A percentile compares a stretch with the other conserved stretches of the same genome.
These are phyloP conservation scores for Allium sativum DNA, from an alignment of 106 monocot species.

Conservation along the genomic window DNA sequence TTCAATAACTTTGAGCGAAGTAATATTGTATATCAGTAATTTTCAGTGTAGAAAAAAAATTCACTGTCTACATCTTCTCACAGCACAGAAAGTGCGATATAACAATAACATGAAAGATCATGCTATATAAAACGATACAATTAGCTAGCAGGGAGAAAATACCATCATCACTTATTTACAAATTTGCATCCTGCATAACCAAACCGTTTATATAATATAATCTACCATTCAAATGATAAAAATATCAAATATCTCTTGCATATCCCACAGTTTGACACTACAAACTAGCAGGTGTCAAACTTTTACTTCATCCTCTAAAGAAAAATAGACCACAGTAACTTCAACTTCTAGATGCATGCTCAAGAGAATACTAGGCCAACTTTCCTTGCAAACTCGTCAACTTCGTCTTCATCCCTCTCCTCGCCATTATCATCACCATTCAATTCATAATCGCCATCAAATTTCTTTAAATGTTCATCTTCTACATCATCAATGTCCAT, in stretches of 20 bases:
- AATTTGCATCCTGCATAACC: no score
- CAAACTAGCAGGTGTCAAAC: neutral
- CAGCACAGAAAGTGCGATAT: no score
- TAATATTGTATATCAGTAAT: no score
- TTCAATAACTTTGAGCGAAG: no score
- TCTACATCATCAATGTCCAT: slow-evolving; percentile 13
- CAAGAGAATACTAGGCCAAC: slow-evolving; percentile 37
- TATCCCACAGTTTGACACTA: neutral
- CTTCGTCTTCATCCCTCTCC: slow-evolving; percentile 22
- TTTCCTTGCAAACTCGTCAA: slow-evolving; percentile 62
- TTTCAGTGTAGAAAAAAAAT: no score
- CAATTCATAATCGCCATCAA: slow-evolving; percentile 1
- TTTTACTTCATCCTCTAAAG: neutral
- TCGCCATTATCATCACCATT: slow-evolving; percentile 35
- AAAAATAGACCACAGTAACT: neutral
- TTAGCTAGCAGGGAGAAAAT: no score
- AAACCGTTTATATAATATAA: no score
- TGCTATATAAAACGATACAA: no score
- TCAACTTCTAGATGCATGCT: no score
- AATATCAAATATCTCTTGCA: neutral
- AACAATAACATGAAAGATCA: no score
- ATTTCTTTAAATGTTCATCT: slow-evolving; percentile 27
- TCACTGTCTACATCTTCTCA: no score
- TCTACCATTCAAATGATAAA: neutral
- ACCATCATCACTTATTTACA: no score